A percentile compares a stretch with the other conserved stretches of the same genome.
phyloP scores from a whole-genome alignment of 352 stramenopile species.

The Phytophthora foliorum region DNA sequence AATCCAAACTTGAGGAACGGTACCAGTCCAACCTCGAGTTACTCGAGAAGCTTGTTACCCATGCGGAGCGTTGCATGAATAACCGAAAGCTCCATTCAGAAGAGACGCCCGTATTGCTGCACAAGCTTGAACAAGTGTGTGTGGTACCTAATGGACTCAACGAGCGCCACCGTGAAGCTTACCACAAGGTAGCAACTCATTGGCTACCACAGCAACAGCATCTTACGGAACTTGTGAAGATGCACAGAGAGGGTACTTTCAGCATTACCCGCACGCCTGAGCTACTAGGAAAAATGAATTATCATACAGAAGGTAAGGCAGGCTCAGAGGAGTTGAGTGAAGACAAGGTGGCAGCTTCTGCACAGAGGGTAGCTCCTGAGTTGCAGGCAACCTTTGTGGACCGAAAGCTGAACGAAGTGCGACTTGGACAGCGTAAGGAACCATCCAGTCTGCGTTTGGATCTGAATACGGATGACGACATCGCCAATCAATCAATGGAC shows the following conservation, averaged over 20 bases:
- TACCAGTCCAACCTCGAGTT: conserved; percentile 53
- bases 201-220: conserved; percentile 64
- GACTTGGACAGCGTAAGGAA: conserved; percentile 64
- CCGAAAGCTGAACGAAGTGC: conserved; percentile 71
- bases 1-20: conserved; percentile 47
- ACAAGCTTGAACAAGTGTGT: conserved; percentile 72
- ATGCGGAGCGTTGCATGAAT: conserved; percentile 74
- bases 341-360: conserved; percentile 46
- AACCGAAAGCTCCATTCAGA: conserved; percentile 83
- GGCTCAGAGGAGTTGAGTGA: conserved; percentile 53
- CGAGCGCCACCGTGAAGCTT: conserved; percentile 56
- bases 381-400: conserved; percentile 53
- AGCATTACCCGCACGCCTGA: conserved; percentile 81
- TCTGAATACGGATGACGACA: conserved; percentile 31
- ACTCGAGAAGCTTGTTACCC: conserved; percentile 60
- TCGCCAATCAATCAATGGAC: conserved; percentile 25
- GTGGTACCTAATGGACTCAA: conserved; percentile 63
- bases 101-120: conserved; percentile 66
- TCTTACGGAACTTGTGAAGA: conserved; percentile 72
- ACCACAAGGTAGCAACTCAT: conserved; percentile 72
- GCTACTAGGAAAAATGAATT: conserved; percentile 71
- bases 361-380: conserved; percentile 31
- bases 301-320: conserved; percentile 70
- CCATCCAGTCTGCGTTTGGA: conserved; percentile 53
- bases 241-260: conserved; percentile 84